Evolutionary conservation across 106 monocot species (phyloP), one percentile per base, ranked within the genome.

Genomic region (Acorus calamus): DNA sequence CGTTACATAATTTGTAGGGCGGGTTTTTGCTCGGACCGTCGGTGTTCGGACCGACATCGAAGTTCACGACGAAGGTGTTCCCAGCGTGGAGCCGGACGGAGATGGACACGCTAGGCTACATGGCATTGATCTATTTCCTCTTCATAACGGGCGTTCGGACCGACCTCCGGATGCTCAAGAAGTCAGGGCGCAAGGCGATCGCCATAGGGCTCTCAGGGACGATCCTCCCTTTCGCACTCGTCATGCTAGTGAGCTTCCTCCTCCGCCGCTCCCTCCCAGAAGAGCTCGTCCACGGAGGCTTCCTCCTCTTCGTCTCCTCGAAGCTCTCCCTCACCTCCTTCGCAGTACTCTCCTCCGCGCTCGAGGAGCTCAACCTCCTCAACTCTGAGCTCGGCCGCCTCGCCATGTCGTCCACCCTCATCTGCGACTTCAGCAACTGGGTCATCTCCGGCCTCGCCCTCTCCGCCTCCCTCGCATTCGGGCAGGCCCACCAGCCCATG

Each of bases 341-440:
- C 52, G 43, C 78, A 5, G 82, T 82, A 50, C 10, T 79, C 45
- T 14, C 71, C 48, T 51, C 65, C 12, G 75, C 68, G 12, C 77
- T 86, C 50, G 65, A 61, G 42, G 86, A 86, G 73, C 76, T 79
- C 46, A 51, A 66, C 48, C 74, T 86, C 47, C 73, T 86, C 46
- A 86, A 73, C 67, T 66, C 82, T 8, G 66, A 77, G 7, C 71
- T 86, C 51, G 86, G 86, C 8, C 75, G 86, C 7, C 48, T 71
- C 8, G 82, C 76, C 42, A 65, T 82, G 53, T 73, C 82, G 3
- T 69, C 76, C 12, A 11, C 86, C 2, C 76, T 86, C 43, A 66
- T 86, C 43, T 67, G 70, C 13, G 82, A 79, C 67, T 6, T 82
- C 43, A 9, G 14, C 41, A 76, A 60, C 53, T 73, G 73, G 82